These are phyloP conservation scores for Podaxis rugospora DNA, from an alignment of 768 basidiomycete species.

Conservation along the genomic window DNA sequence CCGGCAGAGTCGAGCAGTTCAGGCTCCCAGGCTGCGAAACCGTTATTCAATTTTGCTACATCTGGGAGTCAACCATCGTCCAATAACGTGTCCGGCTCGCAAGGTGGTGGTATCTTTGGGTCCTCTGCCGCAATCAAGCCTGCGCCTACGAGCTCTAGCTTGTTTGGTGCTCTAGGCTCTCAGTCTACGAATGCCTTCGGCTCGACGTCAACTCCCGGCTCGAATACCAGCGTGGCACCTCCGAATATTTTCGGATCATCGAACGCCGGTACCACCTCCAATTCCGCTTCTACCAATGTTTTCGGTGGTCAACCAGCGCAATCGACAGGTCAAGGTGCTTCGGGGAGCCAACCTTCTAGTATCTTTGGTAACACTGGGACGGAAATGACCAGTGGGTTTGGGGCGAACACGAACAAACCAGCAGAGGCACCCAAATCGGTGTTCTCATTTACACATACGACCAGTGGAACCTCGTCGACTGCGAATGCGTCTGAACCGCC, in stretches of 20 bases:
- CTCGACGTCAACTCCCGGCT: constrained; percentile 8
- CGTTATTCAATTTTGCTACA: constrained; percentile 18
- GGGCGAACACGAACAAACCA: constrained; percentile 7
- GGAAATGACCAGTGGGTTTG: background rate
- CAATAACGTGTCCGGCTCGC: background rate
- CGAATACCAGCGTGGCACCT: background rate
- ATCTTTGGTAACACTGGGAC: background rate
- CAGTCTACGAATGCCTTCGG: background rate
- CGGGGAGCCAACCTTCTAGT: background rate
- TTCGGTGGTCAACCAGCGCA: background rate
- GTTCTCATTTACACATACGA: constrained; percentile 1
- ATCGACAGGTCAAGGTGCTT: background rate
- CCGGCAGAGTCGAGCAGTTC: constrained; percentile 8
- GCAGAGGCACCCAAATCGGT: constrained; percentile 13
- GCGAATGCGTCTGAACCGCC: background rate
- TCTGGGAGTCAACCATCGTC: background rate
- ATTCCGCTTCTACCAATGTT: background rate
- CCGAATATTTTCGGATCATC: background rate
- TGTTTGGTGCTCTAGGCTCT: constrained; percentile 13
- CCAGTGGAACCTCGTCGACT: background rate
- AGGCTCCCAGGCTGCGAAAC: constrained; percentile 7
- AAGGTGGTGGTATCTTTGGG: background rate
- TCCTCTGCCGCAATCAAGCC: constrained; percentile 9
- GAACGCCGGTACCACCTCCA: background rate
- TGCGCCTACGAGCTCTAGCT: constrained; percentile 13